These are phyloP conservation scores for Claviceps fusiformis DNA, from an alignment of 2,329 filamentous ascomycete genomes.

Conservation along the genomic window DNA sequence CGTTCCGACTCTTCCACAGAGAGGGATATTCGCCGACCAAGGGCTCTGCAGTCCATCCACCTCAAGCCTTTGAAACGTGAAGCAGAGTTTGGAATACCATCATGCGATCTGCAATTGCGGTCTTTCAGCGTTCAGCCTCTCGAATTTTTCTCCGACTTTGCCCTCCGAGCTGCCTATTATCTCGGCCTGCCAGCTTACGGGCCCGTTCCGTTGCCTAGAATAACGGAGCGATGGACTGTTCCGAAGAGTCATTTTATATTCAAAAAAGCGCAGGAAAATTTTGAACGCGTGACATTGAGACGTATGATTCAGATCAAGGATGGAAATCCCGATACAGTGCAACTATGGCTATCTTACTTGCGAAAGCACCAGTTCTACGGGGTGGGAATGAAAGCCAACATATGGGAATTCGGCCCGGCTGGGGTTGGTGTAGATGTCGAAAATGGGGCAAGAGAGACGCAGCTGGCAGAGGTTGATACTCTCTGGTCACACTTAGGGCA, in stretches of 20 bases:
- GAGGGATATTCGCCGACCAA: constrained; percentile 44
- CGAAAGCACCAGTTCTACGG: constrained; percentile 88
- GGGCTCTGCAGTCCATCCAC: constrained; percentile 74
- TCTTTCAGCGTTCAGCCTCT: constrained; percentile 84
- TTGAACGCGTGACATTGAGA: constrained; percentile 77
- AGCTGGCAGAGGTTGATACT: constrained; percentile 25
- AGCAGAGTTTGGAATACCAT: constrained; percentile 63
- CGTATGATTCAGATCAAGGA: constrained; percentile 87
- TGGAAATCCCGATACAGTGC: constrained; percentile 75
- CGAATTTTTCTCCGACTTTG: constrained; percentile 91
- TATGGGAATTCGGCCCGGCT: constrained; percentile 73
- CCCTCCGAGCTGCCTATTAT: constrained; percentile 87
- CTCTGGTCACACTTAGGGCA: constrained; percentile 45
- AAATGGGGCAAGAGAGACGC: constrained; percentile 13
- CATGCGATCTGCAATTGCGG: constrained; percentile 83
- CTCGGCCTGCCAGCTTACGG: constrained; percentile 75
- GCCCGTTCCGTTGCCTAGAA: constrained; percentile 72
- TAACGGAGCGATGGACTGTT: constrained; percentile 89
- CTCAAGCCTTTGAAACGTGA: constrained; percentile 68
- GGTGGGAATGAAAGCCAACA: constrained; percentile 97
- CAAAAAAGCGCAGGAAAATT: constrained; percentile 98
- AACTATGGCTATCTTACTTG: constrained; percentile 84
- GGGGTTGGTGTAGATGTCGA: constrained; percentile 34
- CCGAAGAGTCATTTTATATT: constrained; percentile 80
- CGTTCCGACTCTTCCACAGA: not conserved